phyloP scores from a whole-genome alignment of 2,329 filamentous ascomycete genomes.

The Colletotrichum coccodes region DNA sequence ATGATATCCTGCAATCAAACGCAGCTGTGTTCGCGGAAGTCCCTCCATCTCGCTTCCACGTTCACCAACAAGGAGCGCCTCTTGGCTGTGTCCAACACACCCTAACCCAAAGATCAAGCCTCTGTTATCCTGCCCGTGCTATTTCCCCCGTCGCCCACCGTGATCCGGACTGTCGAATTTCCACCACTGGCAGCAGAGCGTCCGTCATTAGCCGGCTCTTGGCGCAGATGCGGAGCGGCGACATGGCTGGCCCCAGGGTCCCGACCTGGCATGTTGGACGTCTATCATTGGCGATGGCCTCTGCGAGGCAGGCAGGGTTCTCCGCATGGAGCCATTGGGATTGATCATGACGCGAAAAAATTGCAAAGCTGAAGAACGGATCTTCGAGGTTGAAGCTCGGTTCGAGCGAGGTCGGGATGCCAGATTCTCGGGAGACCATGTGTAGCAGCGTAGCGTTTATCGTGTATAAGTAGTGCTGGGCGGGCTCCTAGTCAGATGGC shows the following conservation, averaged over 20 bases:
- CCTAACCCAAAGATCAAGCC: not conserved
- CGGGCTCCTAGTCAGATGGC: not conserved
- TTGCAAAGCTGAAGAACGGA: not conserved
- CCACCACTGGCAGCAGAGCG: conserved; percentile 12
- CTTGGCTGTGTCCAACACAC: conserved; percentile 12
- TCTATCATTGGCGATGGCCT: conserved; percentile 5
- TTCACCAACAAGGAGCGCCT: too few species aligned
- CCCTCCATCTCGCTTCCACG: not conserved
- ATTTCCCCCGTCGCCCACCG: not conserved
- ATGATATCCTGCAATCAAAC: not conserved
- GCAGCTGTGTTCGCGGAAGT: not conserved
- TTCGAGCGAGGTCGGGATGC: not conserved
- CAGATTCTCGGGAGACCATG: too few species aligned
- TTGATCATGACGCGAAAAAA: not conserved
- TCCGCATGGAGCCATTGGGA: conserved; percentile 15
- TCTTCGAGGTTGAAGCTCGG: not conserved
- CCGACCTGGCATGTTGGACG: conserved; percentile 2
- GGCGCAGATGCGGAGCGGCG: not conserved
- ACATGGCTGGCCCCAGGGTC: conserved; percentile 2
- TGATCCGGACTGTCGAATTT: conserved; percentile 7
- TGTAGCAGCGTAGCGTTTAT: not conserved
- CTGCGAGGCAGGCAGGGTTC: conserved; percentile 16
- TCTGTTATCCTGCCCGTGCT: not conserved
- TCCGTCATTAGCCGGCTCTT: conserved; percentile 13
- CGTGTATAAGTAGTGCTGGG: not conserved